Evolutionary conservation across 345 rosid species (phyloP), one percentile per base, ranked within the genome.

Genomic region (Diplotaxis tenuifolia): DNA sequence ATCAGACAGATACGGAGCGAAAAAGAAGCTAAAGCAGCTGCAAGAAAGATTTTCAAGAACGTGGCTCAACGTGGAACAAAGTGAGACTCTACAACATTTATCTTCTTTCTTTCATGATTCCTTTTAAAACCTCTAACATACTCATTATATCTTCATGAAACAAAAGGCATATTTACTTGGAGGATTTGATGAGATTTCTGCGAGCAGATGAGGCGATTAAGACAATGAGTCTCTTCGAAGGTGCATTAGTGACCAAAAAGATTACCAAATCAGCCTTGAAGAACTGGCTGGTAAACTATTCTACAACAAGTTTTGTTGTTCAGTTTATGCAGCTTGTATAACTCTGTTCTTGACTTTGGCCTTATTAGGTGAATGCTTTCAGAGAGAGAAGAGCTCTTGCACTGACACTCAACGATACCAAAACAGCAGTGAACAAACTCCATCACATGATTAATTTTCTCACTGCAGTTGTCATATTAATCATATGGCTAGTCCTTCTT

Each of bases 371-470:
- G n/a, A 86, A 86, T 82, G 93, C 86, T 40, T 95, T 89, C 68
- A 88, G 99, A 80, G 97, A 92, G 71, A 78, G 96, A 74, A 86
- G 84, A 78, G 99, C 99, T 16, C 97, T 95, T 34, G 90, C 99
- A 8, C 42, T 95, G 75, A 89, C 98, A 2, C 75, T 94, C 28
- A 91, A 94, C 27, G 97, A 91, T 55, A 91, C 98, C n/a, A 91
- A 94, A 70, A 94, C 98, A 25, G 98, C 96, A 0, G 96, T 95
- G 67, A 86, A 87, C 83, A 90, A 84, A 76, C 97, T 95, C 50
- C 96, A 90, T 75, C 85, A 82, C 0, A 82, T 95, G 85, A 83
- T 89, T 2, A 88, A 89, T 69, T 57, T 73, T 16, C 11, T 87
- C 22, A 89, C 83, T 12, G 80, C 68, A 12, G 66, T 72, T 50